Conservation (phyloP, 2,329 filamentous ascomycete species). For the Colletotrichum sp. region DNA sequence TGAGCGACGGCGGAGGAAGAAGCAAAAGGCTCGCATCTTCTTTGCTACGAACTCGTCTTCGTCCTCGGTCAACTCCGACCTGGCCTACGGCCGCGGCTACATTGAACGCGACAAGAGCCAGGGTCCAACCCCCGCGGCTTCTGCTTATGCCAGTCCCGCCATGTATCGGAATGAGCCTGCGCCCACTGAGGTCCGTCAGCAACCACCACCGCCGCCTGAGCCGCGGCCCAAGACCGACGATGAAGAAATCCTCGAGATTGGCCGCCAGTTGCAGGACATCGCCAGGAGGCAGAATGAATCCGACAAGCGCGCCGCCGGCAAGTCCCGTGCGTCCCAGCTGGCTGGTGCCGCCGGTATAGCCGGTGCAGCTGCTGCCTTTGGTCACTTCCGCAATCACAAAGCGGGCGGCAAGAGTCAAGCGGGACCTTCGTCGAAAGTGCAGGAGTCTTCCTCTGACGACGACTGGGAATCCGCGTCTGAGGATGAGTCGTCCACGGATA, state of each 20-base stretch:
- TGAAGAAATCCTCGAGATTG: constrained; percentile 61
- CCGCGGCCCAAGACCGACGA: constrained; percentile 49
- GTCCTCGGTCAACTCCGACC: constrained; percentile 70
- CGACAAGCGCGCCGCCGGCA: constrained; percentile 50
- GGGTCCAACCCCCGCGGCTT: constrained; percentile 30
- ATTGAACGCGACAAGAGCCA: constrained; percentile 46
- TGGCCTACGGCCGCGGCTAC: constrained; percentile 71
- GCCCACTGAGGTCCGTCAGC: constrained; percentile 16
- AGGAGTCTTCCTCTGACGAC: constrained; percentile 41
- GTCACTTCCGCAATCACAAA: constrained; percentile 44
- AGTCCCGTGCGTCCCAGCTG: constrained; percentile 40
- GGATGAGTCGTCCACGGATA: constrained; percentile 40
- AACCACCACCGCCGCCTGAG: constrained; percentile 25
- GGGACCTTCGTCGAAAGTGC: constrained; percentile 44
- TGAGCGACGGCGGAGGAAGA: constrained; percentile 41
- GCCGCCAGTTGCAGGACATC: constrained; percentile 58
- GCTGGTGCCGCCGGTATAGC: constrained; percentile 35
- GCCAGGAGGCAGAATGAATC: constrained; percentile 56
- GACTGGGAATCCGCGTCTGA: constrained; percentile 65
- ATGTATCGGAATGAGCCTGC: constrained; percentile 13
- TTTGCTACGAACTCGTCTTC: constrained; percentile 68
- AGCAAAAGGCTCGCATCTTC: constrained; percentile 59
- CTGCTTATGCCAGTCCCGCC: constrained; percentile 1
- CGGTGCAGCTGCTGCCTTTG: constrained; percentile 40
- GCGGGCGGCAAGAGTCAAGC: constrained; percentile 40